A percentile compares a stretch with the other conserved stretches of the same genome.
Conservation (phyloP, 2,329 filamentous ascomycete species). For the Fusarium fujikuroi region DNA sequence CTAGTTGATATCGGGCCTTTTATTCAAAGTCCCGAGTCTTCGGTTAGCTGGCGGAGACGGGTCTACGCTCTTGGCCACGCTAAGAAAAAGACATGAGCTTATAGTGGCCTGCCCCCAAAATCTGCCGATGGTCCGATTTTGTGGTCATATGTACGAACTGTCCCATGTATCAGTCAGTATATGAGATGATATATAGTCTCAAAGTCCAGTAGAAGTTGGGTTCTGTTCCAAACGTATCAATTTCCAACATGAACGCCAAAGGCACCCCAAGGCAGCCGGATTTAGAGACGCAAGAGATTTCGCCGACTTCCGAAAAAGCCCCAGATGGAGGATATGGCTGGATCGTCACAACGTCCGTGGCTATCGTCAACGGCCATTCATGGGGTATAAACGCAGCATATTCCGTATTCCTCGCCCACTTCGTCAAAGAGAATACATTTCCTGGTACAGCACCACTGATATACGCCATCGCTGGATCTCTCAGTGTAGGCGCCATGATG, state of each 20-base stretch:
- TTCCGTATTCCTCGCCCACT: constrained; percentile 67
- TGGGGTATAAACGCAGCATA: constrained; percentile 58
- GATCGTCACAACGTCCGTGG: constrained; percentile 48
- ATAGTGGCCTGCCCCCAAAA: background rate
- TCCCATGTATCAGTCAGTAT: background rate
- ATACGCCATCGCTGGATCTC: constrained; percentile 69
- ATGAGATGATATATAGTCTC: background rate
- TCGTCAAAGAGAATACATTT: constrained; percentile 62
- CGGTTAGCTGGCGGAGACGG: background rate
- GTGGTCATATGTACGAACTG: background rate
- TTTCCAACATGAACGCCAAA: background rate
- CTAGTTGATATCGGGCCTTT: background rate
- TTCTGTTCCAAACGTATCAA: background rate
- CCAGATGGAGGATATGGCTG: constrained; percentile 64
- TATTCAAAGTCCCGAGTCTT: background rate
- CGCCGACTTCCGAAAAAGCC: background rate
- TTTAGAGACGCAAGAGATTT: background rate
- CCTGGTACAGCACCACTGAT: constrained; percentile 62
- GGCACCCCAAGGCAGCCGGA: rapidly evolving
- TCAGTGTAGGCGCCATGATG: constrained; percentile 60
- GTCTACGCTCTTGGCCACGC: background rate
- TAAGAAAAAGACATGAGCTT: background rate
- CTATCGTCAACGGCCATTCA: constrained; percentile 51
- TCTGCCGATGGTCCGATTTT: background rate
- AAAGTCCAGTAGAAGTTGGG: background rate